Percentiles rank a stretch among this genome's conserved stretches.
phyloP scores from a whole-genome alignment of 2,329 filamentous ascomycete species.

The Sarocladiaceae sp. region DNA sequence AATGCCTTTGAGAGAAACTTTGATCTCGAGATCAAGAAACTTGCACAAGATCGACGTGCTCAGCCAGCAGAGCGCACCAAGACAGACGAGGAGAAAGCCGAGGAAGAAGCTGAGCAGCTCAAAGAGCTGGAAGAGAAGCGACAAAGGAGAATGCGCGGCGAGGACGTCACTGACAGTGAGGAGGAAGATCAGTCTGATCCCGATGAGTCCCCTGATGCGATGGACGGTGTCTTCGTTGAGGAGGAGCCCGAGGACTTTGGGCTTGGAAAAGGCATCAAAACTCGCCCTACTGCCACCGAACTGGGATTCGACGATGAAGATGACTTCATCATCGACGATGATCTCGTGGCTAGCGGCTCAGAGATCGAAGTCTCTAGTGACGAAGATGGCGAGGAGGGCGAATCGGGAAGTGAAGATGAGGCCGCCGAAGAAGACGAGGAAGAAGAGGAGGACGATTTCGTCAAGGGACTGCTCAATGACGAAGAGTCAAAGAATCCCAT shows the following conservation, averaged over 20 bases:
- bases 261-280: conserved; percentile 52
- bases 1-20: conserved; percentile 77
- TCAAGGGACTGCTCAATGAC: conserved; percentile 58
- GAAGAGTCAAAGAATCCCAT: conserved; percentile 48
- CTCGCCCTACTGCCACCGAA: conserved; percentile 50
- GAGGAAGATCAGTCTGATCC: conserved; percentile 50
- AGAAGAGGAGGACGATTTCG: conserved; percentile 62
- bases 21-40: conserved; percentile 72
- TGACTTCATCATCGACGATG: conserved; percentile 85
- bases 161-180: conserved; percentile 62
- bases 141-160: conserved; percentile 79
- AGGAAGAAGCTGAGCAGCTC: conserved; percentile 69
- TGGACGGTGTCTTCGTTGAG: conserved; percentile 20
- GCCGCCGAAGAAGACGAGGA: conserved; percentile 28
- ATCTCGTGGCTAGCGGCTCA: conserved; percentile 77
- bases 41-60: conserved; percentile 78
- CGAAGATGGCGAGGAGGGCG: conserved; percentile 44
- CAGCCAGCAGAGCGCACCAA: conserved; percentile 83
- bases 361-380: conserved; percentile 49
- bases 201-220: conserved; percentile 23
- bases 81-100: conserved; percentile 78
- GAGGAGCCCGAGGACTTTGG: conserved; percentile 53
- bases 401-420: conserved; percentile 35
- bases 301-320: conserved; percentile 87
- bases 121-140: conserved; percentile 79